Conservation (phyloP, 1,139 yeast species). For the Debaryomyces fabryi region DNA sequence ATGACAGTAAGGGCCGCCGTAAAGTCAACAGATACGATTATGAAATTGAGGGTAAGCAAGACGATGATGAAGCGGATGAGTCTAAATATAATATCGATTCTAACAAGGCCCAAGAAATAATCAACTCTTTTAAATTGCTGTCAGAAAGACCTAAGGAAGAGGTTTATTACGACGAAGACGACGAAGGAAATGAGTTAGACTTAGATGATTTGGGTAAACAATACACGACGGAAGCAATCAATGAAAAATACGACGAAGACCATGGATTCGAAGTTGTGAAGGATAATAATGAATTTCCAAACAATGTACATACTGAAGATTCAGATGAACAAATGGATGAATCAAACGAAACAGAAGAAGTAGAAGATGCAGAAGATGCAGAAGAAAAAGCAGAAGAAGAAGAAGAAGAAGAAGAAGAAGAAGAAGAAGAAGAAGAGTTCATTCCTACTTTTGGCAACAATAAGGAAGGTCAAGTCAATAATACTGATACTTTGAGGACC, state of each 20-base stretch:
- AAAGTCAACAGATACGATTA: conserved; percentile 38
- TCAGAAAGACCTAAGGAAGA: conserved; percentile 33
- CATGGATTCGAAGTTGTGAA: conserved; percentile 19
- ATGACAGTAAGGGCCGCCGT: conserved; percentile 51
- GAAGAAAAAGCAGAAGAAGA: conserved; percentile 18
- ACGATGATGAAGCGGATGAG: conserved; percentile 22
- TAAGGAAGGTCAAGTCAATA: conserved; percentile 33
- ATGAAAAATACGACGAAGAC: conserved; percentile 29
- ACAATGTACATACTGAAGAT: not conserved
- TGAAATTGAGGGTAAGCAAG: conserved; percentile 37
- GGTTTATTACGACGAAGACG: conserved; percentile 47
- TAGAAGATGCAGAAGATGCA: conserved; percentile 8
- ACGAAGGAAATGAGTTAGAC: conserved; percentile 36
- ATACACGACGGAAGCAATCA: conserved; percentile 33
- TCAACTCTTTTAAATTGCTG: conserved; percentile 23
- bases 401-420: conserved; percentile 17
- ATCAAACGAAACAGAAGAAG: conserved; percentile 1
- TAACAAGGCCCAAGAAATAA: conserved; percentile 21
- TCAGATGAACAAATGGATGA: conserved; percentile 8
- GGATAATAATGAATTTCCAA: too few species aligned
- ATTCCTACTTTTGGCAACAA: conserved; percentile 52
- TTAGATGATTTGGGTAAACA: conserved; percentile 27
- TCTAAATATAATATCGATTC: conserved; percentile 24
- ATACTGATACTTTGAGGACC: conserved; percentile 63
- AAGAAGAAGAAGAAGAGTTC: conserved; percentile 44